A percentile compares a stretch with the other conserved stretches of the same genome.
Conservation (phyloP, 805 yeast species). For the Cephaloascus albidus region DNA sequence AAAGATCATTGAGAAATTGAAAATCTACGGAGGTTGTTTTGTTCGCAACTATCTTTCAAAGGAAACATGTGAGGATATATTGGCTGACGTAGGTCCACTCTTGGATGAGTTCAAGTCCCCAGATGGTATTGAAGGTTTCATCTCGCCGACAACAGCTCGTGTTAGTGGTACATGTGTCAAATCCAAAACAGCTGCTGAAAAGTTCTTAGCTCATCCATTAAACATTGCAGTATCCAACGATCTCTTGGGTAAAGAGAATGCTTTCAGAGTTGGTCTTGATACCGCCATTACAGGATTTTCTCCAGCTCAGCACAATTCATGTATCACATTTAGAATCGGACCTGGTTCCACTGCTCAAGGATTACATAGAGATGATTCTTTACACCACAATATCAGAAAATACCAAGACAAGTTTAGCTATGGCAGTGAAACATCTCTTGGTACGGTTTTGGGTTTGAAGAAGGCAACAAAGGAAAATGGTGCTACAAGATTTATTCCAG, state of each 20-base stretch:
- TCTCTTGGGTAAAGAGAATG: constrained; percentile 6
- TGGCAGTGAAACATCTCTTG: constrained; percentile 12
- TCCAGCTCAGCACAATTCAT: constrained; percentile 12
- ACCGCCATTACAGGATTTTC: constrained; percentile 6
- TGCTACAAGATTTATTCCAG: constrained; percentile 20
- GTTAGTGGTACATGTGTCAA: neutral
- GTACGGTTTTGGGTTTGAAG: constrained; percentile 11
- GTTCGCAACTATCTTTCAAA: neutral
- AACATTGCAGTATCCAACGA: constrained; percentile 2
- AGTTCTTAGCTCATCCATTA: constrained; percentile 7
- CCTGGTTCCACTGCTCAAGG: constrained; percentile 16
- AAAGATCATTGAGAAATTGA: constrained; percentile 1
- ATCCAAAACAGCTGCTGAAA: constrained; percentile 6
- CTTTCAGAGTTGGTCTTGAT: constrained; percentile 9
- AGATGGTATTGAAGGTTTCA: constrained; percentile 1
- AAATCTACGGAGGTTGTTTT: neutral
- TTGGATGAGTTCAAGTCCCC: no score
- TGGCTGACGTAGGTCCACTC: neutral
- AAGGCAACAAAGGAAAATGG: constrained; percentile 17
- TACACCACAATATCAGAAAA: constrained; percentile 13
- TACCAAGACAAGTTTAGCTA: constrained; percentile 7
- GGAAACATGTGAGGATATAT: neutral
- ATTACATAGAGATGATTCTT: constrained; percentile 16
- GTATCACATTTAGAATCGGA: constrained; percentile 14
- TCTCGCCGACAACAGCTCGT: neutral